Evolutionary conservation across 176 grass and related monocot species (phyloP), one percentile per base, ranked within the genome.

Genomic region (Calamus simplicifolius): DNA sequence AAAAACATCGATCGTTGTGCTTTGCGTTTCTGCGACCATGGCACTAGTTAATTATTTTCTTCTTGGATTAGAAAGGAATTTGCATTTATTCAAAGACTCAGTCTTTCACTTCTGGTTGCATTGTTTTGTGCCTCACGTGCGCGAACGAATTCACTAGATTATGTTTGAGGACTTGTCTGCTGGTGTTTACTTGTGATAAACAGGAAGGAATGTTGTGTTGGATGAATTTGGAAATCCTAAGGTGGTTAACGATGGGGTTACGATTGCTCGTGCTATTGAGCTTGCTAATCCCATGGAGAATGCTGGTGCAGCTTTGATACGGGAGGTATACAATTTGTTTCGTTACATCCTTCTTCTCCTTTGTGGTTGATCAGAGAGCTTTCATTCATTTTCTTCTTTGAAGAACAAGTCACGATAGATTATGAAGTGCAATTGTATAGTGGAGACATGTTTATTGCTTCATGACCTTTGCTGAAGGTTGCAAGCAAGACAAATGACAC

Each of bases 251-350:
- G 86, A 85, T 82, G 86, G 81, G 19, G 81, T 89, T 18, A 85
- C 81, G 38, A 89, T 89, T 66, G 86, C 86, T 49, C 73, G 78
- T 3, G 81, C 81, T 75, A 85, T 89, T n/a, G 86, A 85, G 21
- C 70, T 89, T 7, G 75, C 63, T 68, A 78, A 89, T 58, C 86
- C 86, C n/a, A 85, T 84, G 81, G 86, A 89, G 65, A 89, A 89
- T 63, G 70, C 74, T n/a, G 81, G 81, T 13, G 86, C 86, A 29
- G 81, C 80, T 18, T 27, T 89, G 52, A 81, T 89, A 57, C 72
- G 77, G 63, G 86, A 89, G 77, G 85, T 88, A 27, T 63, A 48
- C 5, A 18, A 49, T 50, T 51, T 58, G 13, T 30, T 59, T 3
- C 54, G 12, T 49, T 54, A 48, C 57, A 54, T 54, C 21, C n/a